Evolutionary conservation across 176 grass and related monocot genomes (phyloP).

Genomic region (Avena sativa): DNA sequence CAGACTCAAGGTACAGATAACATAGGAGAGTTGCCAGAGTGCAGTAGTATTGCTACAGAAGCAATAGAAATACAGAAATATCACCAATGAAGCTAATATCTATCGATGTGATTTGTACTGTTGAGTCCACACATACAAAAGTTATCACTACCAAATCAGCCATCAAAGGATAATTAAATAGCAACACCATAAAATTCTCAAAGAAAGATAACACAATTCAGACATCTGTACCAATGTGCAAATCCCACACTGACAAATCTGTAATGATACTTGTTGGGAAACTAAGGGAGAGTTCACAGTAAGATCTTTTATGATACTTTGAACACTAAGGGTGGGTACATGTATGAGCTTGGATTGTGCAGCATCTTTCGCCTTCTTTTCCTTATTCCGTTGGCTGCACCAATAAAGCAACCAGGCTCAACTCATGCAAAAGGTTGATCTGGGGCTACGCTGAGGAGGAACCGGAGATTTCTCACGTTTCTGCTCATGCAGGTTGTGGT

Average conservation of each 20-base stretch:
- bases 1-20: background rate
- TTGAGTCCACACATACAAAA: background rate
- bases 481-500: constrained; percentile 9
- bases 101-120: background rate
- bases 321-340: background rate
- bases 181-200: background rate
- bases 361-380: background rate
- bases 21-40: background rate
- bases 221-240: background rate
- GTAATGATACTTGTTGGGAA: background rate
- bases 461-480: background rate
- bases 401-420: background rate
- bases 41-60: background rate
- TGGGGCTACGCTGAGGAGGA: background rate
- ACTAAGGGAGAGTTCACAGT: background rate
- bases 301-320: background rate
- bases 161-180: background rate
- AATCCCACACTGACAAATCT: background rate
- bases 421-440: background rate
- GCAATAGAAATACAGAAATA: background rate
- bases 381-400: background rate
- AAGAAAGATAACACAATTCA: background rate
- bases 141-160: background rate
- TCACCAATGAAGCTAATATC: background rate
- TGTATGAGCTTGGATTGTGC: background rate